Conservation (phyloP, 139 green algal species). For the Micractinium conductrix region DNA sequence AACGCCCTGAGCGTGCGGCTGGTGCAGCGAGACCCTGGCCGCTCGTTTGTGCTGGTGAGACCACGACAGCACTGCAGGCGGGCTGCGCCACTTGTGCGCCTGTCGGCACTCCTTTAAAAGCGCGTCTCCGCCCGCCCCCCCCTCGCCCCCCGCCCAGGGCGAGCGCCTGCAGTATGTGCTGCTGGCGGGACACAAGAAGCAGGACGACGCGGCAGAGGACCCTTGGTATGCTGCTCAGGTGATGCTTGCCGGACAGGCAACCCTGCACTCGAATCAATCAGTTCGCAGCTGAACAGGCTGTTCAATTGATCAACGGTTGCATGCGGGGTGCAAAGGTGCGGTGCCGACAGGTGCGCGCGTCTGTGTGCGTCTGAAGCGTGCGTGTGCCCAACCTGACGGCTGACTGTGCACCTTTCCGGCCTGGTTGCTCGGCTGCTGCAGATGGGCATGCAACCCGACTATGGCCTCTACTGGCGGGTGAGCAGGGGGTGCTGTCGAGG, state of each 20-base stretch:
- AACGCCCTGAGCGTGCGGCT: slow-evolving; percentile 67
- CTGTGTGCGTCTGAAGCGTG: no score
- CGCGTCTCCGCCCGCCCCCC: neutral
- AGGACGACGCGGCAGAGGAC: slow-evolving; percentile 79
- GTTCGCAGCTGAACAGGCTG: no score
- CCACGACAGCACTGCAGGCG: neutral
- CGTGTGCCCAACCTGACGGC: no score
- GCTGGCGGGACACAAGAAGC: slow-evolving; percentile 58
- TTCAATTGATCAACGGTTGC: no score
- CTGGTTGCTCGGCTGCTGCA: no score
- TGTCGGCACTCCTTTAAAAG: neutral
- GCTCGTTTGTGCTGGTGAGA: slow-evolving; percentile 70
- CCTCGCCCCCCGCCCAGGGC: neutral
- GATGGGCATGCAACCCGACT: slow-evolving; percentile 28
- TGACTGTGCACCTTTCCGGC: no score
- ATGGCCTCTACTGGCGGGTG: slow-evolving; percentile 73
- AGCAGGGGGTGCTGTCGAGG: no score
- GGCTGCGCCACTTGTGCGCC: neutral
- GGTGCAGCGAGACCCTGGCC: slow-evolving; percentile 65
- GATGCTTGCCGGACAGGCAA: no score
- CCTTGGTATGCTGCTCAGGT: no score
- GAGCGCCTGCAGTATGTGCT: slow-evolving; percentile 82
- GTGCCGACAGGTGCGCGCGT: no score
- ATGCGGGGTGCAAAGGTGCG: no score
- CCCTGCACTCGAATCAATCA: no score